Percentiles rank a stretch among this genome's conserved stretches.
phyloP scores from a whole-genome alignment of 257 asterid species.

The Solanum appendiculatum region DNA sequence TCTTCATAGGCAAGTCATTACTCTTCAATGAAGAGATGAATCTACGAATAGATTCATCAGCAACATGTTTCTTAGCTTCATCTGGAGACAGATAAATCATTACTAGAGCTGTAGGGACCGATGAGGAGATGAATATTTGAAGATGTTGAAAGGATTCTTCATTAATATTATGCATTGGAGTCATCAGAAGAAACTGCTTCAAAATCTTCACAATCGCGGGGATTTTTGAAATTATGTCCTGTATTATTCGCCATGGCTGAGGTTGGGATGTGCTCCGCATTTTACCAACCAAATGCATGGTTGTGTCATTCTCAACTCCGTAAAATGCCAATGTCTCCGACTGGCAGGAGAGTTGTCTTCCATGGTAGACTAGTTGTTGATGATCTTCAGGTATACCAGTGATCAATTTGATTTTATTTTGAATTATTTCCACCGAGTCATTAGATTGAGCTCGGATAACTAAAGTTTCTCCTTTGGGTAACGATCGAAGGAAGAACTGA shows the following conservation, averaged over 20 bases:
- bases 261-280: slow-evolving; percentile 70
- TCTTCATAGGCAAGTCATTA: slow-evolving; percentile 1
- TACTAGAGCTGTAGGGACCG: slow-evolving; percentile 55
- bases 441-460: slow-evolving; percentile 31
- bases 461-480: neutral
- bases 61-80: slow-evolving; percentile 24
- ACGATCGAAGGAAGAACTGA: neutral
- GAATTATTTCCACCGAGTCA: slow-evolving; percentile 42
- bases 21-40: slow-evolving; percentile 34
- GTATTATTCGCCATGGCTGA: slow-evolving; percentile 55
- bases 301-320: slow-evolving; percentile 11
- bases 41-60: slow-evolving; percentile 39
- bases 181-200: neutral
- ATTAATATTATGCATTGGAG: neutral
- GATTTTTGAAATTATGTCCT: slow-evolving; percentile 33
- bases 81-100: slow-evolving; percentile 49
- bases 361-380: slow-evolving; percentile 57
- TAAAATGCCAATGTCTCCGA: slow-evolving; percentile 12
- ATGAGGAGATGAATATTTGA: slow-evolving; percentile 42
- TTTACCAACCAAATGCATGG: slow-evolving; percentile 40
- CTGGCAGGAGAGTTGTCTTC: slow-evolving; percentile 41
- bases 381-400: slow-evolving; percentile 49
- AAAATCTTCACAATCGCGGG: slow-evolving; percentile 16
- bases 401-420: slow-evolving; percentile 29
- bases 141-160: slow-evolving; percentile 30